Conservation (phyloP, 2,329 filamentous ascomycete genomes). For the Aspergillus cejpii region DNA sequence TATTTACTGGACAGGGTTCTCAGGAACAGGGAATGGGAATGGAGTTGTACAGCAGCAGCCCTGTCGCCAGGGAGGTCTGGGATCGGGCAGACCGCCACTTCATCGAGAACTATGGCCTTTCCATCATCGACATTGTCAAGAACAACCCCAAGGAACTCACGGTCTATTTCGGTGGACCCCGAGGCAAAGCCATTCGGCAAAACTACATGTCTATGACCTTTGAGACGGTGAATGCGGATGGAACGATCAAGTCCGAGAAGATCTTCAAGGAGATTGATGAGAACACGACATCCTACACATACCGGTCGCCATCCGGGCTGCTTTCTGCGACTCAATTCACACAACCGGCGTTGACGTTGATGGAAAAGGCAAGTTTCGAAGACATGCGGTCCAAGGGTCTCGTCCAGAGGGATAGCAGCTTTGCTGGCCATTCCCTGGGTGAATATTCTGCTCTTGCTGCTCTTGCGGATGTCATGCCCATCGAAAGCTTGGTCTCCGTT, state of each 20-base stretch:
- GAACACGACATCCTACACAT: slow-evolving; percentile 90
- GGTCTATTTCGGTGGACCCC: slow-evolving; percentile 93
- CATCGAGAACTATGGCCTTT: slow-evolving; percentile 97
- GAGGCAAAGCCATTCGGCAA: slow-evolving; percentile 92
- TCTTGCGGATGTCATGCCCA: slow-evolving; percentile 98
- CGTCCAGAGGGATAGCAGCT: slow-evolving; percentile 91
- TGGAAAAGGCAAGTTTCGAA: slow-evolving; percentile 99
- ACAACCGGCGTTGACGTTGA: slow-evolving; percentile 90
- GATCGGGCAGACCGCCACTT: slow-evolving; percentile 96
- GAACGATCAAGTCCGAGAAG: slow-evolving; percentile 92
- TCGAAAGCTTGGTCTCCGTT: slow-evolving; percentile 94
- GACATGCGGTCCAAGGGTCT: slow-evolving; percentile 98
- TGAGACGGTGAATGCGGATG: slow-evolving; percentile 90
- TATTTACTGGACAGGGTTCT: slow-evolving; percentile 96
- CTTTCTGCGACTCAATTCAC: slow-evolving; percentile 98
- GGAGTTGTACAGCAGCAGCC: slow-evolving; percentile 91
- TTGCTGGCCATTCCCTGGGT: slow-evolving; percentile 94
- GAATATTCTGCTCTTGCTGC: slow-evolving; percentile 97
- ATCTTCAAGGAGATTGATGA: slow-evolving; percentile 99
- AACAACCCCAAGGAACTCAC: slow-evolving; percentile 99
- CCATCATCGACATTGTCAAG: slow-evolving; percentile 97
- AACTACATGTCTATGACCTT: slow-evolving; percentile 99
- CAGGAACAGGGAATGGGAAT: slow-evolving; percentile 99
- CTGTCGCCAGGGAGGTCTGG: slow-evolving; percentile 95
- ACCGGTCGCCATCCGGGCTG: slow-evolving; percentile 87